Percentiles rank a stretch among this genome's conserved stretches.
These are phyloP conservation scores for Helotiales sp. DNA, from an alignment of 2,329 filamentous ascomycete species.

Conservation along the genomic window DNA sequence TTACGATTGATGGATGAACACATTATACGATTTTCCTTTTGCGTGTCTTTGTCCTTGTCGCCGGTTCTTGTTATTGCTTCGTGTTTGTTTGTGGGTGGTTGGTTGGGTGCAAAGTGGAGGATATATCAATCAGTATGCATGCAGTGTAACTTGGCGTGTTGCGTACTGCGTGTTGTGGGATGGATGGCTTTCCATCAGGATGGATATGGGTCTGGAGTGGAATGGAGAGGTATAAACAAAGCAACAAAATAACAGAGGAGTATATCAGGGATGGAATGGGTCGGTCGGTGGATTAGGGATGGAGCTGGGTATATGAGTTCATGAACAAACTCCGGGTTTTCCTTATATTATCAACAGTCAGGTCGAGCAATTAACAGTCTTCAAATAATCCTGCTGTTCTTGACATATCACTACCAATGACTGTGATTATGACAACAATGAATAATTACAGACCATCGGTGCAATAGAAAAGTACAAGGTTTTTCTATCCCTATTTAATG, in stretches of 20 bases:
- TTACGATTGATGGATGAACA: slow-evolving; percentile 32
- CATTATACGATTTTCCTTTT: slow-evolving; percentile 32
- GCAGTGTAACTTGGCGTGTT: neutral
- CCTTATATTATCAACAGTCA: neutral
- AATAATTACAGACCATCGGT: no score
- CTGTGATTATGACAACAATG: no score
- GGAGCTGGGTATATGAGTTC: neutral
- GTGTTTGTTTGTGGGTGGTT: slow-evolving; percentile 1
- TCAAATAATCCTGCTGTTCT: neutral
- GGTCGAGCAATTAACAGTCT: neutral
- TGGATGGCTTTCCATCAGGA: no score
- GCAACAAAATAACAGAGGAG: neutral
- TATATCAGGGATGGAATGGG: neutral
- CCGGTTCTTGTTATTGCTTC: slow-evolving; percentile 6
- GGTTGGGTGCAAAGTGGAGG: neutral
- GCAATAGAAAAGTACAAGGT: no score
- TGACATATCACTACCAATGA: no score
- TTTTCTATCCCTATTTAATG: no score
- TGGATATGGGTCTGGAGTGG: neutral
- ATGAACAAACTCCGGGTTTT: neutral
- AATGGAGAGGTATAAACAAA: neutral
- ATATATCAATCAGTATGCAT: slow-evolving; percentile 10
- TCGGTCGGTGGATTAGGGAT: neutral
- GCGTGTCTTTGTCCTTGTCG: neutral
- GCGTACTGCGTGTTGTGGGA: no score